A percentile compares a stretch with the other conserved stretches of the same genome.
These are phyloP conservation scores for Zygosaccharomyces lentus DNA, from an alignment of 805 yeast genomes.

Conservation along the genomic window DNA sequence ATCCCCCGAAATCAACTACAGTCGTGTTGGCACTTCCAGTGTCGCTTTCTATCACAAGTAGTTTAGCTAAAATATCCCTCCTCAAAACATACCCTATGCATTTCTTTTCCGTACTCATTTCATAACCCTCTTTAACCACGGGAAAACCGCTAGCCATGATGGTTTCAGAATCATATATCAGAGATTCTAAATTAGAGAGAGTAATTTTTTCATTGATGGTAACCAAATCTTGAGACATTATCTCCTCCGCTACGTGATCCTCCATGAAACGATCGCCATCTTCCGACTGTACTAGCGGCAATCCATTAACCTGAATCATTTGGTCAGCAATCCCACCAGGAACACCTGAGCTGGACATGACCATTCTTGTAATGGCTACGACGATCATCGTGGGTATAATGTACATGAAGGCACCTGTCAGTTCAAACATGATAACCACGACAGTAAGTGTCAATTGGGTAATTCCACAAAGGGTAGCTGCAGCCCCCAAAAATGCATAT, in stretches of 20 bases:
- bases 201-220: constrained; percentile 25
- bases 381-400: constrained; percentile 96
- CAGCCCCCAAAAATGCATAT: constrained; percentile 94
- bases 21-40: constrained; percentile 17
- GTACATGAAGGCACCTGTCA: constrained; percentile 90
- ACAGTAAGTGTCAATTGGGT: constrained; percentile 90
- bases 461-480: constrained; percentile 90
- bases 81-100: constrained; percentile 37
- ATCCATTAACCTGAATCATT: constrained; percentile 83
- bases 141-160: constrained; percentile 49
- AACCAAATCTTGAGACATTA: constrained; percentile 51
- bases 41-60: constrained; percentile 17
- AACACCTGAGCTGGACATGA: constrained; percentile 71
- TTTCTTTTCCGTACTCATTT: constrained; percentile 37
- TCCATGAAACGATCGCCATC: constrained; percentile 50
- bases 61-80: constrained; percentile 21
- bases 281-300: constrained; percentile 72
- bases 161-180: constrained; percentile 31
- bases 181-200: constrained; percentile 24
- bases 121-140: constrained; percentile 39
- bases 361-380: constrained; percentile 77
- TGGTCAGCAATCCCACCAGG: constrained; percentile 90
- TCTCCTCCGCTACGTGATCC: constrained; percentile 44
- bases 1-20: constrained; percentile 8
- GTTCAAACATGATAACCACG: constrained; percentile 91